Evolutionary conservation across 2,329 filamentous ascomycete genomes (phyloP), one percentile per base, ranked within the genome.

Genomic region (Neonectria sp.): DNA sequence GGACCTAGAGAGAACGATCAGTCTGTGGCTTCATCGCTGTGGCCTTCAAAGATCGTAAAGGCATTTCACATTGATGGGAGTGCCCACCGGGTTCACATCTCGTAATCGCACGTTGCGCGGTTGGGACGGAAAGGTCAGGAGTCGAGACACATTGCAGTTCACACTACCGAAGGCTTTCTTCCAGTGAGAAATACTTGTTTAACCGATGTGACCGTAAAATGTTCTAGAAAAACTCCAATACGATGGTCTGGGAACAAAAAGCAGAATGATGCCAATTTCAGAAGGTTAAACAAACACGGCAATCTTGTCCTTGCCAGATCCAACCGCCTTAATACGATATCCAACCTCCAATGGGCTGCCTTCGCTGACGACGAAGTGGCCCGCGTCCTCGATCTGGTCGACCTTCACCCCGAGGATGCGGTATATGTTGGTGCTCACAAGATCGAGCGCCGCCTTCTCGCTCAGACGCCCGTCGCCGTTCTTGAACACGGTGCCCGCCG

Each of bases 351-450:
- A 74, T 24, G 91, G 91, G 71, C 83, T 89, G 0, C 90, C 90
- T 75, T 92, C 90, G 59, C 85, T 89, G 6, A 92, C 82, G 3
- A 91, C 83, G 79, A 91, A 92, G 69, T 92, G 86, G 0, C 81
- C 71, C 51, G 66, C 73, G 2, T 69, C 68, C 59, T 74, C 70
- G 35, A 66, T 68, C 43, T 77, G 67, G 7, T 76, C 66, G 61
- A 77, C 73, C 46, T 83, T 72, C 1, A 88, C 70, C 0, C 89
- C 89, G 13, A 92, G 78, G 12, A 92, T 84, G 68, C 85, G 83
- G 73, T 88, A 88, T 3, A 92, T 79, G 69, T 90, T 91, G 13
- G 73, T 77, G 27, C 87, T 86, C 1, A 91, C 85, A 43, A 92
- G 78, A 35, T 84, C 86, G 57, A 92, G 70, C 0, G 90, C 90